Evolutionary conservation across 2,329 filamentous ascomycete species (phyloP).

Genomic region (Penicillium sp.): DNA sequence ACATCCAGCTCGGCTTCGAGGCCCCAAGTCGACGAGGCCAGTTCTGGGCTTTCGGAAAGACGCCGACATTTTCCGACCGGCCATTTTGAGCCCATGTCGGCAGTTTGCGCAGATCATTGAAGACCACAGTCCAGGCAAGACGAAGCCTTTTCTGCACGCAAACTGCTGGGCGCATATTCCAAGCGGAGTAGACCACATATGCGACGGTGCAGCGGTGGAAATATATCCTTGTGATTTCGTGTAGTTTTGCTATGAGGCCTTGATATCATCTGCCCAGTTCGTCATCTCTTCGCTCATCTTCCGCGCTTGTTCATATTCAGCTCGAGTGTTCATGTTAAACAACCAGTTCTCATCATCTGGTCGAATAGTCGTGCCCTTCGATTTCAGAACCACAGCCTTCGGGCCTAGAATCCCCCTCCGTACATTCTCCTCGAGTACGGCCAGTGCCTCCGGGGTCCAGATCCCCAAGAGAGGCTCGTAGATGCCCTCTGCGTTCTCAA

Average conservation of each 20-base stretch:
- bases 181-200: slow-evolving; percentile 18
- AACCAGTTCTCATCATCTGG: slow-evolving; percentile 22
- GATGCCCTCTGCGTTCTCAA: slow-evolving; percentile 34
- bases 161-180: slow-evolving; percentile 34
- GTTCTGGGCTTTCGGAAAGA: slow-evolving; percentile 9
- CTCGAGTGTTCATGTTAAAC: slow-evolving; percentile 31
- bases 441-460: slow-evolving; percentile 40
- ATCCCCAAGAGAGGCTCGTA: slow-evolving; percentile 44
- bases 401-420: slow-evolving; percentile 22
- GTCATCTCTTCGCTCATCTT: slow-evolving; percentile 33
- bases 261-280: not conserved
- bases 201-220: slow-evolving; percentile 21
- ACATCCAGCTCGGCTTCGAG: not conserved
- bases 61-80: slow-evolving; percentile 21
- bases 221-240: slow-evolving; percentile 10
- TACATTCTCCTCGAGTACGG: slow-evolving; percentile 27
- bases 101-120: slow-evolving; percentile 1
- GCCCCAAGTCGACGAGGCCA: not conserved
- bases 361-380: slow-evolving; percentile 22
- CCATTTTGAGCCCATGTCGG: not conserved
- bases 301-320: slow-evolving; percentile 52
- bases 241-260: not conserved
- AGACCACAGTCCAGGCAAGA: slow-evolving; percentile 30
- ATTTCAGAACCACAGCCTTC: slow-evolving; percentile 23
- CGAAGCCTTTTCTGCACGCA: slow-evolving; percentile 28